Evolutionary conservation across 345 rosid genomes (phyloP), one percentile per base, ranked within the genome.

Genomic region (Clarkia xantiana): DNA sequence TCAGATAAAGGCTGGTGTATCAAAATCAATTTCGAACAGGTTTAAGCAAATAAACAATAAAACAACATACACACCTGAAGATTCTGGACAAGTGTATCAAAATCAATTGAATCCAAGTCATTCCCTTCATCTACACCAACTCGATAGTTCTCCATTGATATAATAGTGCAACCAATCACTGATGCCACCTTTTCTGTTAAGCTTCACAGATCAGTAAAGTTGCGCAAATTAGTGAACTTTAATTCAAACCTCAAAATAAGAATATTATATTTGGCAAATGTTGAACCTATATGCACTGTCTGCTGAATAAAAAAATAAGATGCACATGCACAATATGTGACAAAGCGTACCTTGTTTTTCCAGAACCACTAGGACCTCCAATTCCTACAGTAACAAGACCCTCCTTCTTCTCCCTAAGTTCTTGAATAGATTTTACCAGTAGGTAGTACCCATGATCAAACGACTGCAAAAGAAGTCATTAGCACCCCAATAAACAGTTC

Each of bases 291-390:
- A 29, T 29, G 5, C 36, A 2, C 36, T 29, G 9, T 29, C 36
- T 29, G 36, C 25, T 22, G 25, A 22, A 22, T 22, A 22, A 29
- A 29, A 3, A 60, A 45, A 44, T 42, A 29, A 36, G 56, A 44
- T 44, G 9, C 8, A 18, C 3, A 11, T 9, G 61, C 10, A 49
- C 42, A 54, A 57, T 39, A 23, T 8, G 22, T 10, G 49, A 52
- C 49, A 59, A 46, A 19, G 11, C 45, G 46, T 60, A 83, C 99
- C 96, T 93, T 2, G 99, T 67, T 73, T 93, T 93, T 48, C 99
- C 99, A 0, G 96, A 93, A 61, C 99, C 99, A 60, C 95, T 80
- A 18, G 99, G 99, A 40, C 99, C 99, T 57, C 96, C 96, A 36
- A 93, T 77, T 61, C 96, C 99, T 51, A 93, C 96, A 6, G 81